phyloP scores from a whole-genome alignment of 2,329 filamentous ascomycete species.

The Bipolaris cookei region DNA sequence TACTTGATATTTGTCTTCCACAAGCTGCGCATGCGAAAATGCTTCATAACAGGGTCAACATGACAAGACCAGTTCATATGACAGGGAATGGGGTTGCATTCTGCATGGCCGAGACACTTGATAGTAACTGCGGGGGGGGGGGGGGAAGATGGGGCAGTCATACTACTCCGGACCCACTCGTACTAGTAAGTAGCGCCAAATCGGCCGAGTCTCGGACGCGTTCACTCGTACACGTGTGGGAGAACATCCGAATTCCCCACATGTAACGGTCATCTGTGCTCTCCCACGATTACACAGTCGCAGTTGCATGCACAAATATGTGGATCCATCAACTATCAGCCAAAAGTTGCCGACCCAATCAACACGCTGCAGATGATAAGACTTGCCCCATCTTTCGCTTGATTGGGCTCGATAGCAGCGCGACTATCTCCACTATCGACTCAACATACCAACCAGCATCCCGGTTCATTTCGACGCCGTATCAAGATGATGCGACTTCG shows the following conservation, averaged over 20 bases:
- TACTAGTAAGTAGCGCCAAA: background rate
- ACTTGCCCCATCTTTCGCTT: no score
- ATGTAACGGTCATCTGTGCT: background rate
- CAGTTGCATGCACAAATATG: background rate
- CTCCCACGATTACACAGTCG: background rate
- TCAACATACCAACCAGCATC: background rate
- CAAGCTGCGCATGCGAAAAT: no score
- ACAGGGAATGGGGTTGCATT: background rate
- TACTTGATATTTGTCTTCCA: no score
- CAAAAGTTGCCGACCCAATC: background rate
- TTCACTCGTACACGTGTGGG: background rate
- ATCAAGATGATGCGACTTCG: no score
- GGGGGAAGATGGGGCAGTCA: background rate
- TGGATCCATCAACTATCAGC: background rate
- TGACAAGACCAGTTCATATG: no score
- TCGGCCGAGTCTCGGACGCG: conserved; percentile 2
- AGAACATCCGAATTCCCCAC: background rate
- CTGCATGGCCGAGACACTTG: background rate
- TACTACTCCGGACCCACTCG: no score
- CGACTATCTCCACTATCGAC: background rate
- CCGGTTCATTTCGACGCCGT: background rate
- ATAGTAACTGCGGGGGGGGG: no score
- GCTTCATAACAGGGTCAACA: no score
- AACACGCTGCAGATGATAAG: no score
- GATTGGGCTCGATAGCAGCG: no score